These are phyloP conservation scores for Diplodia sapinea DNA, from an alignment of 2,329 filamentous ascomycete genomes.

Conservation along the genomic window DNA sequence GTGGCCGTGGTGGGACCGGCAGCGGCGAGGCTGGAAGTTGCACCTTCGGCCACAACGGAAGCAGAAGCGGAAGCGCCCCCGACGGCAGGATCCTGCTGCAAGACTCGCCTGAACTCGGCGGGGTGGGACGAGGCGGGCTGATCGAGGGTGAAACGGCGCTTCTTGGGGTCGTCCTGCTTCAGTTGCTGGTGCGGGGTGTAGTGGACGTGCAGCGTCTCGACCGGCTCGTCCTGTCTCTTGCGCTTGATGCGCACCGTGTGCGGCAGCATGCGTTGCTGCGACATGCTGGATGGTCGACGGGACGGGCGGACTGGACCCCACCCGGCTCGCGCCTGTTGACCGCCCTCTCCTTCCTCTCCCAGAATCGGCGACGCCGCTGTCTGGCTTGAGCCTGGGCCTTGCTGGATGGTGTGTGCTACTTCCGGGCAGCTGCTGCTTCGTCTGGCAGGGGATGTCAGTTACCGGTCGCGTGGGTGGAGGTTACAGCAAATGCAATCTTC, in stretches of 20 bases:
- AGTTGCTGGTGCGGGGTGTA: slow-evolving; percentile 25
- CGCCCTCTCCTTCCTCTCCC: background rate
- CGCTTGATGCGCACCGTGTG: slow-evolving; percentile 53
- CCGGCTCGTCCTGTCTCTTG: slow-evolving; percentile 61
- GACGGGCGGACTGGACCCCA: background rate
- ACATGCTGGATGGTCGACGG: slow-evolving; percentile 1
- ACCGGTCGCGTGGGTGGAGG: slow-evolving; percentile 5
- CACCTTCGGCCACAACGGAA: background rate
- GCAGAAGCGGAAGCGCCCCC: slow-evolving; percentile 30
- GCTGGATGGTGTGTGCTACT: slow-evolving; percentile 1
- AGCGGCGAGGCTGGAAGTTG: background rate
- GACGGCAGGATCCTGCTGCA: slow-evolving; percentile 7
- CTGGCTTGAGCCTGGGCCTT: background rate
- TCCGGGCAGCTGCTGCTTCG: background rate
- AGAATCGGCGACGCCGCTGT: background rate
- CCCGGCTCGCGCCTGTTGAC: background rate
- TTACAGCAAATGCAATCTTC: background rate
- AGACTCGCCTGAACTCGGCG: slow-evolving; percentile 26
- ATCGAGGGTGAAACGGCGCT: slow-evolving; percentile 27
- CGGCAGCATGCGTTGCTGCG: slow-evolving; percentile 27
- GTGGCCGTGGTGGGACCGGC: background rate
- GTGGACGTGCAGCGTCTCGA: slow-evolving; percentile 58
- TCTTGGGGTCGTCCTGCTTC: slow-evolving; percentile 21
- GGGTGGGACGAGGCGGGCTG: slow-evolving; percentile 34
- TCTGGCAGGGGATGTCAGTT: slow-evolving; percentile 16